Evolutionary conservation across 129 eudicot species (phyloP).

Genomic region (Pittosporum tobira): DNA sequence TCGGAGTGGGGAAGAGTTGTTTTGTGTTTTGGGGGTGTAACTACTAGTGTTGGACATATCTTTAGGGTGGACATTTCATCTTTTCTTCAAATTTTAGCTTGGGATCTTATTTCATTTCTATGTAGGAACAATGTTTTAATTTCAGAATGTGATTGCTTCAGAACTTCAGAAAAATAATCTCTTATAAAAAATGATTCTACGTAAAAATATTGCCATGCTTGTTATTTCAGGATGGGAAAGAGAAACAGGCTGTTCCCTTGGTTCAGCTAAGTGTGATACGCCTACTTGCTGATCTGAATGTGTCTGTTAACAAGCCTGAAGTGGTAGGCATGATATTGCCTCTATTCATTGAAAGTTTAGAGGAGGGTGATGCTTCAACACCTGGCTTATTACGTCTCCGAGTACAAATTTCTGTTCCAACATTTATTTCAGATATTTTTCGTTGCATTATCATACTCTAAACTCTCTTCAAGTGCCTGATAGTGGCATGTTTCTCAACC

Average conservation of each 20-base stretch:
- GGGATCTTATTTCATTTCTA: not conserved
- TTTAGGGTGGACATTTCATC: not conserved
- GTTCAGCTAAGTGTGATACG: slow-evolving; percentile 76
- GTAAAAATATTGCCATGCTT: not conserved
- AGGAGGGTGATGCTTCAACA: slow-evolving; percentile 96
- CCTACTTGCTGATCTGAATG: slow-evolving; percentile 76
- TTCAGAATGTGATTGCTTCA: not conserved
- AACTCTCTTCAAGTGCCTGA: slow-evolving; percentile 6
- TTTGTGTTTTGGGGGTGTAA: too few species aligned
- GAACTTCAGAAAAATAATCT: not conserved
- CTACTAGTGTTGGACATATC: too few species aligned
- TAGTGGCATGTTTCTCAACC: slow-evolving; percentile 34
- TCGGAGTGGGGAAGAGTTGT: not conserved
- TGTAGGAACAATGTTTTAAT: not conserved
- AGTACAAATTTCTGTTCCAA: slow-evolving; percentile 30
- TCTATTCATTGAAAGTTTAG: slow-evolving; percentile 76
- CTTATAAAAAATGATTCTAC: not conserved
- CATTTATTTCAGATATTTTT: not conserved
- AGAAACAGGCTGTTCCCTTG: slow-evolving; percentile 63
- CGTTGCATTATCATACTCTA: not conserved
- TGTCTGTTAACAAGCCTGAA: slow-evolving; percentile 69
- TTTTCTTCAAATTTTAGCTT: not conserved
- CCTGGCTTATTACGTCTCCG: slow-evolving; percentile 89
- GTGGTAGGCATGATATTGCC: slow-evolving; percentile 85
- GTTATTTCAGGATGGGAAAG: slow-evolving; percentile 60